Evolutionary conservation across 345 rosid species (phyloP), one percentile per base, ranked within the genome.

Genomic region (Melaleuca quinquenervia): DNA sequence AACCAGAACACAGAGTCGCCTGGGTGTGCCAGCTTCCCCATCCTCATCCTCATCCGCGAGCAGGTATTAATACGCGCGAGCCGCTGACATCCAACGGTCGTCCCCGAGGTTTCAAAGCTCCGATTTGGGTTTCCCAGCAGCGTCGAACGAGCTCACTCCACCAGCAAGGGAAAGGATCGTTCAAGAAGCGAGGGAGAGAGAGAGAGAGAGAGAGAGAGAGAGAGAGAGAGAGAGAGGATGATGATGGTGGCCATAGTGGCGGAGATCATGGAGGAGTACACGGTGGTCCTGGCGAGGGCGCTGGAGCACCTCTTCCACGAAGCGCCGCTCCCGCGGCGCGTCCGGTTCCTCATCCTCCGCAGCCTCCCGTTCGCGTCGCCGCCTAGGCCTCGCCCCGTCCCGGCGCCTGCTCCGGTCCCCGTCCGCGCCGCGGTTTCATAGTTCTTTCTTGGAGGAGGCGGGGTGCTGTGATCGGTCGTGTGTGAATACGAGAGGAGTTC

Each of bases 201-300:
- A 82, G 26, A 52, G 45, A 15, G 52, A 11, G 11, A 36, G 44
- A 8, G 2, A 22, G n/a, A 55, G 60, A 64, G 24, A 27, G n/a
- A 83, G 11, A 82, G 12, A 52, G 45, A 15, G 56, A 11, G 8
- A 36, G 83, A 16, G 83, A 88, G 85, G 87, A 96, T 95, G 98
- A 89, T 96, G 87, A 85, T 90, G 45, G 95, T 93, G 88, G 90
- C 96, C 4, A 74, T 90, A 20, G 48, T 96, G 76, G 93, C 98
- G 76, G 98, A 92, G 91, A 87, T 94, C 87, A 83, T 95, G 94
- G 91, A 91, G 89, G 97, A 94, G 85, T 96, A 96, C 95, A 94
- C 92, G 91, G 94, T 83, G 92, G 84, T 95, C 50, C 88, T 96
- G 89, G 92, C 94, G 16, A 88, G 94, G 85, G 89, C 94, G 27